phyloP scores from a whole-genome alignment of 176 grass and related monocot genomes.

The Pharus latifolius region DNA sequence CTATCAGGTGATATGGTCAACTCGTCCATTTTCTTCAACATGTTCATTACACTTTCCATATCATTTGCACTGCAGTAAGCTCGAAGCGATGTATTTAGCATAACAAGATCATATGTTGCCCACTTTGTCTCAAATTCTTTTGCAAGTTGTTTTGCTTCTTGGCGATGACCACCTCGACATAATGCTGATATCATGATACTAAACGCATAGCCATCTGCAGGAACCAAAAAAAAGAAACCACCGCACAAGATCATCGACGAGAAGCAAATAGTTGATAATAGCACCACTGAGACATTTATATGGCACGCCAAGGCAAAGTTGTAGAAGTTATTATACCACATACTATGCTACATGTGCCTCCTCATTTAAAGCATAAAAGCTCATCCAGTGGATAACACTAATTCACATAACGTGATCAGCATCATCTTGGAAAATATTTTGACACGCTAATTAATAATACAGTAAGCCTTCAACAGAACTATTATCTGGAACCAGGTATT shows the following conservation, averaged over 20 bases:
- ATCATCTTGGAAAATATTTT: background rate
- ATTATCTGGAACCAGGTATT: background rate
- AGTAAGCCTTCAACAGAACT: background rate
- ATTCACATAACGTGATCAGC: background rate
- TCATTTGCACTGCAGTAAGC: slow-evolving; percentile 82
- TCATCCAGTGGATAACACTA: background rate
- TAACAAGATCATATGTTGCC: slow-evolving; percentile 82
- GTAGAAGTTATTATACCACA: background rate
- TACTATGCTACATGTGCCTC: background rate
- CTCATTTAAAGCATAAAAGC: background rate
- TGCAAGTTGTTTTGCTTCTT: slow-evolving; percentile 80
- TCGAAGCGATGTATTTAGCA: slow-evolving; percentile 81
- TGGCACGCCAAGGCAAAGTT: background rate
- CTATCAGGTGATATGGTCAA: slow-evolving; percentile 67
- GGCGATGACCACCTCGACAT: slow-evolving; percentile 47
- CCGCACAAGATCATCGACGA: slow-evolving; percentile 1
- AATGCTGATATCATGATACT: slow-evolving; percentile 95
- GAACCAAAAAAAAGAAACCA: slow-evolving; percentile 22
- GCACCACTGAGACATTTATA: background rate
- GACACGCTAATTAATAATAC: background rate
- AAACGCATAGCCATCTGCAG: slow-evolving; percentile 91
- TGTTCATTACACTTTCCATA: slow-evolving; percentile 77
- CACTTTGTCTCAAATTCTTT: slow-evolving; percentile 78
- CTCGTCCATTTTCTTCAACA: slow-evolving; percentile 93
- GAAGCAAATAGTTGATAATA: background rate